Evolutionary conservation across 1,284 basidiomycete species (phyloP).

Genomic region (Leccinum pachyderme): DNA sequence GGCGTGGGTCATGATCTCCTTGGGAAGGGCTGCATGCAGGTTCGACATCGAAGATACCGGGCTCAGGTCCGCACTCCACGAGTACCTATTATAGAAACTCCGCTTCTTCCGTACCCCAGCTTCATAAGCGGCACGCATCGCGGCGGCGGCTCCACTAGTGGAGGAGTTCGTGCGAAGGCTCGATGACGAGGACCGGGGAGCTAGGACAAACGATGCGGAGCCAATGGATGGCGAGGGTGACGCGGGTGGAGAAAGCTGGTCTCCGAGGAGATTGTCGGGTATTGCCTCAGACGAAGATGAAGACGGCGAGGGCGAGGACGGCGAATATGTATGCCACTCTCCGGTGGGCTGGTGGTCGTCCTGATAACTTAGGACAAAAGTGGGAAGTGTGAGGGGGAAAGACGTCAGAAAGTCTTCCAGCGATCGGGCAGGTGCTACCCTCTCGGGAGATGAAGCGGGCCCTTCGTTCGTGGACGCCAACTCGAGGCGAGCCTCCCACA

Average conservation of each 20-base stretch:
- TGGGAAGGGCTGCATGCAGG: constrained; percentile 18
- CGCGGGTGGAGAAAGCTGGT: constrained; percentile 31
- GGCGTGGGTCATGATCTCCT: constrained; percentile 11
- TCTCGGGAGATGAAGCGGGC: constrained; percentile 4
- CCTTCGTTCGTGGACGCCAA: constrained; percentile 32
- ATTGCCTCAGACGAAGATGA: constrained; percentile 31
- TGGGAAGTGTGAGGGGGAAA: constrained; percentile 62
- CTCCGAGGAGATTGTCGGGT: constrained; percentile 18
- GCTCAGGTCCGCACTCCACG: constrained; percentile 44
- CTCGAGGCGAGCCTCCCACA: constrained; percentile 59
- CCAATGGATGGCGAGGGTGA: constrained; percentile 33
- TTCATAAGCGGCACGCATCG: constrained; percentile 57
- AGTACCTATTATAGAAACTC: constrained; percentile 52
- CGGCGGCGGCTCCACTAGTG: constrained; percentile 38
- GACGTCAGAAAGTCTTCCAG: constrained; percentile 54
- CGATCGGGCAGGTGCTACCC: constrained; percentile 35
- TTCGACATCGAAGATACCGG: constrained; percentile 26
- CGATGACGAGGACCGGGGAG: constrained; percentile 31
- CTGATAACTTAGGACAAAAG: constrained; percentile 26
- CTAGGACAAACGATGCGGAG: constrained; percentile 29
- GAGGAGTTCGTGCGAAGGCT: constrained; percentile 28
- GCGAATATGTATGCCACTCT: constrained; percentile 31
- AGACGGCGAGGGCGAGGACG: constrained; percentile 27
- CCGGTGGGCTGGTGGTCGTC: constrained; percentile 27
- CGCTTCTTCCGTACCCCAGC: constrained; percentile 55